Evolutionary conservation across 2,329 filamentous ascomycete genomes (phyloP).

Genomic region (Fusarium buxicola): DNA sequence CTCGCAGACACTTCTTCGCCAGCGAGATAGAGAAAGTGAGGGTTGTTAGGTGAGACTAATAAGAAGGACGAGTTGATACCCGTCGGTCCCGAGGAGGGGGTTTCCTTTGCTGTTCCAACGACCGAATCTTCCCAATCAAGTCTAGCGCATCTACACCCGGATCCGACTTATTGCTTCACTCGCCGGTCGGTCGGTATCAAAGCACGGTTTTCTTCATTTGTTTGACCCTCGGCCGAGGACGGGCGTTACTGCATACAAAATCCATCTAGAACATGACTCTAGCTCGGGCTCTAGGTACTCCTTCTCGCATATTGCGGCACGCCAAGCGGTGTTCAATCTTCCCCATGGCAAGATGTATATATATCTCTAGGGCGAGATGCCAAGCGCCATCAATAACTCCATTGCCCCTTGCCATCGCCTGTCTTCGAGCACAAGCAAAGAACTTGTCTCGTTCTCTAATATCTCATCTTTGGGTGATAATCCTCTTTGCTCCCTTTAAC

Average conservation of each 20-base stretch:
- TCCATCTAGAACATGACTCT: conserved; percentile 14
- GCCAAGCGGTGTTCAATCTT: conserved; percentile 19
- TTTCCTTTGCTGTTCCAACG: conserved; percentile 6
- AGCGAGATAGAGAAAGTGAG: conserved; percentile 13
- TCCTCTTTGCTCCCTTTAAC: background rate
- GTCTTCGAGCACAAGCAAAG: background rate
- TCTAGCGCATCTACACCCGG: conserved; percentile 37
- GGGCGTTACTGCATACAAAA: background rate
- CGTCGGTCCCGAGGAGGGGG: conserved; percentile 43
- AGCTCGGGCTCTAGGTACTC: background rate
- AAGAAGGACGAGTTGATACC: conserved; percentile 24
- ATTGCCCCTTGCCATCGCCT: background rate
- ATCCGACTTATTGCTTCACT: conserved; percentile 32
- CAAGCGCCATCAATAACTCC: conserved; percentile 1
- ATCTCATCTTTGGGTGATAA: background rate
- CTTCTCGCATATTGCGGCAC: conserved; percentile 1
- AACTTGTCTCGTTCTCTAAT: background rate
- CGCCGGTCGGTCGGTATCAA: conserved; percentile 22
- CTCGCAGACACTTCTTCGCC: conserved; percentile 7
- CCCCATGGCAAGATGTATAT: conserved; percentile 28
- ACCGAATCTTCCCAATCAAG: conserved; percentile 28
- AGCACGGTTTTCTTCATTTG: background rate
- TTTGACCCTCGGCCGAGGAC: conserved; percentile 13
- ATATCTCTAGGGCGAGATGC: conserved; percentile 30
- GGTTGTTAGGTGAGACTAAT: background rate